Evolutionary conservation across 805 yeast genomes (phyloP).

Genomic region (Wickerhamiella qilinensis): DNA sequence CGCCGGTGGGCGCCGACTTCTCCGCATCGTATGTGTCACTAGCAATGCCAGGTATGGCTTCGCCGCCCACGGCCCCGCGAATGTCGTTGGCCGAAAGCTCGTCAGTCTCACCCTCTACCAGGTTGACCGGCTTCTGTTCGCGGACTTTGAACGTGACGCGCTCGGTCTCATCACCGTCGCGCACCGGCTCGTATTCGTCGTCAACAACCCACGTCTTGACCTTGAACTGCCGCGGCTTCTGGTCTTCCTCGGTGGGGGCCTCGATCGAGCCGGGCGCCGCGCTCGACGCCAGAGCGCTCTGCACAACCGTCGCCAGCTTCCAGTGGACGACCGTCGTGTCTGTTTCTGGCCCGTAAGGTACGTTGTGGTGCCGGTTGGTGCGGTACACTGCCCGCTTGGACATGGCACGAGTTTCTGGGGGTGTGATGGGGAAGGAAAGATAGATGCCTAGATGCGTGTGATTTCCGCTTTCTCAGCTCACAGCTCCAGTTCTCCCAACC

Average conservation of each 20-base stretch:
- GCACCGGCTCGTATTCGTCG: constrained; percentile 12
- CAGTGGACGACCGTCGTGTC: constrained; percentile 13
- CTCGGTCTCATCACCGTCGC: constrained; percentile 26
- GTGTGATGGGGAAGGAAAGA: too few species aligned
- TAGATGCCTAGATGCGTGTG: too few species aligned
- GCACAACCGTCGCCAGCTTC: constrained; percentile 5
- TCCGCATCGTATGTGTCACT: constrained; percentile 1
- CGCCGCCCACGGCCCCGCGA: constrained; percentile 39
- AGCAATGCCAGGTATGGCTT: constrained; percentile 30
- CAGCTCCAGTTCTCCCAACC: too few species aligned
- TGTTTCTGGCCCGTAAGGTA: constrained; percentile 15
- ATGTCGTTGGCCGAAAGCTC: constrained; percentile 32
- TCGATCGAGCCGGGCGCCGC: background rate
- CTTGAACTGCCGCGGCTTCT: background rate
- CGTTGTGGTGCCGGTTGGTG: constrained; percentile 11
- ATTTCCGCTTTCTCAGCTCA: too few species aligned
- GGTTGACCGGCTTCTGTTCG: constrained; percentile 4
- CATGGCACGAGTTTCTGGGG: too few species aligned
- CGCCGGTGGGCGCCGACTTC: background rate
- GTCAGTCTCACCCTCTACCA: constrained; percentile 11
- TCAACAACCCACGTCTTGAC: constrained; percentile 11
- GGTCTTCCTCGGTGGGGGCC: background rate
- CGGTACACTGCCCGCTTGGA: constrained; percentile 13
- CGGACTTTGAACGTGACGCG: constrained; percentile 13
- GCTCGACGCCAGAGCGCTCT: background rate